phyloP scores from a whole-genome alignment of 352 stramenopile genomes.

The Halophytophthora batemanensis region DNA sequence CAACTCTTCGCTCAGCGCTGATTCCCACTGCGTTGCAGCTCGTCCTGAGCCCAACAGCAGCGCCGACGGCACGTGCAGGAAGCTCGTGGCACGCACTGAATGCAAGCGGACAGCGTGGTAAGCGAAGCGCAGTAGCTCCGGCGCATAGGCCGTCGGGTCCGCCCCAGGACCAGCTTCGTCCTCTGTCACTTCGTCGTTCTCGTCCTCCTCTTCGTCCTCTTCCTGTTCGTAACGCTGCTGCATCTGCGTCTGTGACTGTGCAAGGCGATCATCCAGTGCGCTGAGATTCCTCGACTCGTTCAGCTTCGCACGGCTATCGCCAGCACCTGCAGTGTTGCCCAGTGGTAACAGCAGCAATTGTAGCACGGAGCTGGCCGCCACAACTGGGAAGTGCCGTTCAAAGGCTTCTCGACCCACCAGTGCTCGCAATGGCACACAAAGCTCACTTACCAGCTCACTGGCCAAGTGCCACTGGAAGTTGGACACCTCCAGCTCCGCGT shows the following conservation, averaged over 20 bases:
- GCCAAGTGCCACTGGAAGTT: constrained; percentile 80
- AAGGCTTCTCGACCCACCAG: constrained; percentile 58
- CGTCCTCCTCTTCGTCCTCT: constrained; percentile 9
- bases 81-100: constrained; percentile 58
- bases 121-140: constrained; percentile 46
- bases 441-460: constrained; percentile 66
- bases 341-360: constrained; percentile 63
- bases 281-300: constrained; percentile 27
- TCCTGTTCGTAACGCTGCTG: constrained; percentile 6
- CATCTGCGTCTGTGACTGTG: constrained; percentile 14
- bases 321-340: constrained; percentile 12
- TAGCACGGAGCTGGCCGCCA: constrained; percentile 56
- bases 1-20: constrained; percentile 57
- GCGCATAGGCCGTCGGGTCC: constrained; percentile 20
- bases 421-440: constrained; percentile 54
- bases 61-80: constrained; percentile 45
- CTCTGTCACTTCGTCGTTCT: constrained; percentile 8
- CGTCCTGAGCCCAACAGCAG: constrained; percentile 24
- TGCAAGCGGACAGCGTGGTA: constrained; percentile 56
- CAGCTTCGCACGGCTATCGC: constrained; percentile 6
- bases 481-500: constrained; percentile 69
- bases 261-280: constrained; percentile 28
- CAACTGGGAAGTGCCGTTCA: constrained; percentile 47
- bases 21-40: constrained; percentile 26
- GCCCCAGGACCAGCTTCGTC: constrained; percentile 7